These are phyloP conservation scores for Orychophragmus violaceus DNA, from an alignment of 345 rosid species.

Conservation along the genomic window DNA sequence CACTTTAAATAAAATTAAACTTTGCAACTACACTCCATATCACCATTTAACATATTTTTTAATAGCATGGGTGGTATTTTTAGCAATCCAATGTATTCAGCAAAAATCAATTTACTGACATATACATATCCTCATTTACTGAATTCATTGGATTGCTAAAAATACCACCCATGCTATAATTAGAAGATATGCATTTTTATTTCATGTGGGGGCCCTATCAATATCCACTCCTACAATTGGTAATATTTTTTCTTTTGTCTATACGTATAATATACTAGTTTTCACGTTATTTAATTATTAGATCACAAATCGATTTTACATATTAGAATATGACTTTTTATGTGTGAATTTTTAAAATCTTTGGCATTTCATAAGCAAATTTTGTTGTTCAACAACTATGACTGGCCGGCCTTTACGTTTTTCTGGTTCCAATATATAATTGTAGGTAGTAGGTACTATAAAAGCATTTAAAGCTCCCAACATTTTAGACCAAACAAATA, in stretches of 20 bases:
- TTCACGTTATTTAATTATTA: background rate
- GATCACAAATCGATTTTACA: background rate
- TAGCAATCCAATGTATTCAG: too few relatives aligned
- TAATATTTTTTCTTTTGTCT: background rate
- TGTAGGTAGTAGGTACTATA: too few relatives aligned
- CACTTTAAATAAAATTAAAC: too few relatives aligned
- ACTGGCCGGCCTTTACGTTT: background rate
- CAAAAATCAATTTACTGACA: too few relatives aligned
- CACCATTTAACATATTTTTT: too few relatives aligned
- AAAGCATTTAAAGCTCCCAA: background rate
- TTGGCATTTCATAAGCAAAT: background rate
- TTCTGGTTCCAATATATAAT: too few relatives aligned
- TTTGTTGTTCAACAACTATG: background rate
- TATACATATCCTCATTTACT: too few relatives aligned
- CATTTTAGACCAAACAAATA: background rate
- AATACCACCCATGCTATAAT: background rate
- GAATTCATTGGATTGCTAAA: background rate
- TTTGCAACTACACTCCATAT: too few relatives aligned
- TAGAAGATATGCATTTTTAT: background rate
- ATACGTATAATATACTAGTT: background rate
- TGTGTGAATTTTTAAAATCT: background rate
- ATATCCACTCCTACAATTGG: background rate
- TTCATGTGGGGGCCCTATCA: background rate
- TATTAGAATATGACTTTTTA: background rate
- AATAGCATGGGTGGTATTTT: too few relatives aligned